These are phyloP conservation scores for Pistacia vera DNA, from an alignment of 345 rosid species.

Conservation along the genomic window DNA sequence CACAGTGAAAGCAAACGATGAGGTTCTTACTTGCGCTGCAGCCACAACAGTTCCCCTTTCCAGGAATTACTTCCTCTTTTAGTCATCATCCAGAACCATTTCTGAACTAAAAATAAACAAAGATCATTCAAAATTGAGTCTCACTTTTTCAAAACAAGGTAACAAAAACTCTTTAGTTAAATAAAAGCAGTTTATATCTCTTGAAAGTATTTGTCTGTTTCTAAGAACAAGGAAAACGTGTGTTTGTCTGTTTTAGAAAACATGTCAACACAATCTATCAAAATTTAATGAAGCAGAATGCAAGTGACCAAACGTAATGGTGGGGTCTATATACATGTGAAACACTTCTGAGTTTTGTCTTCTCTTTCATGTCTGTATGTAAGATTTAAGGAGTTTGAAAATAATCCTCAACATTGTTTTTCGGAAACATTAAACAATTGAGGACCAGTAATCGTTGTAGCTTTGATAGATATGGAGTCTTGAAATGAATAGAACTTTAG, in stretches of 20 bases:
- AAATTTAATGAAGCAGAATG: neutral
- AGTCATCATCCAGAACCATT: conserved; percentile 5
- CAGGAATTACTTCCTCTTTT: conserved; percentile 85
- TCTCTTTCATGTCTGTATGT: neutral
- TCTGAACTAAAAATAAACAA: neutral
- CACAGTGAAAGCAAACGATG: conserved; percentile 62
- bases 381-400: neutral
- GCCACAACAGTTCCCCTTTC: conserved; percentile 84
- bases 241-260: neutral
- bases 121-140: neutral
- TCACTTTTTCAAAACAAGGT: neutral
- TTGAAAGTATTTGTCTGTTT: too few relatives aligned
- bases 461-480: neutral
- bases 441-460: neutral
- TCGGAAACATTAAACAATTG: too few relatives aligned
- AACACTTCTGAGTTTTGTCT: neutral
- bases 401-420: too few relatives aligned
- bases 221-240: too few relatives aligned
- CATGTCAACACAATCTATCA: neutral
- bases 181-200: too few relatives aligned
- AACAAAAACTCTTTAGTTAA: too few relatives aligned
- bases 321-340: neutral
- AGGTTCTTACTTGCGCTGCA: conserved; percentile 66
- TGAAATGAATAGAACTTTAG: neutral
- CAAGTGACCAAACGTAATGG: neutral